These are phyloP conservation scores for Trametes cingulata DNA, from an alignment of 768 basidiomycete species.

Conservation along the genomic window DNA sequence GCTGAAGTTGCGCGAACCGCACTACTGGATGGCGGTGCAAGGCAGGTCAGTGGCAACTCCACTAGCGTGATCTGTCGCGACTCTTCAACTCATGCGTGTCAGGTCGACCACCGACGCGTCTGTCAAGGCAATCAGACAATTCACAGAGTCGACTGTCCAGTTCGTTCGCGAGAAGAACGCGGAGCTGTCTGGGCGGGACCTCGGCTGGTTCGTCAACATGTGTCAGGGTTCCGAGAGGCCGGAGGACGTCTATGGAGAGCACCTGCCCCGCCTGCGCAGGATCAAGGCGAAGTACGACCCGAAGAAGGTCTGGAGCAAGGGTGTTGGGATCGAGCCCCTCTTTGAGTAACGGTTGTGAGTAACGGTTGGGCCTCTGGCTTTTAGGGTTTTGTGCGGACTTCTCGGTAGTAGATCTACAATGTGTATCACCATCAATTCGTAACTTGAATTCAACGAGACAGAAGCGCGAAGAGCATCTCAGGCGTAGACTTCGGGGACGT, in stretches of 20 bases:
- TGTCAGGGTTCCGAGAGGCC: constrained; percentile 28
- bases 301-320: constrained; percentile 32
- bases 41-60: too few relatives aligned
- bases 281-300: constrained; percentile 37
- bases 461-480: too few relatives aligned
- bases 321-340: constrained; percentile 29
- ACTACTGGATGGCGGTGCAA: constrained; percentile 27
- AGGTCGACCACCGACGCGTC: constrained; percentile 22
- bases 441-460: too few relatives aligned
- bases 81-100: not conserved
- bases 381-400: too few relatives aligned
- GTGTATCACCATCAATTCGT: too few relatives aligned
- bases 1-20: constrained; percentile 17
- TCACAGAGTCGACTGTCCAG: not conserved
- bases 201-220: constrained; percentile 26
- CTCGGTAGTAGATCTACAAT: too few relatives aligned
- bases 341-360: not conserved
- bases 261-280: constrained; percentile 28
- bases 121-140: constrained; percentile 5
- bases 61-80: not conserved
- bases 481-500: too few relatives aligned
- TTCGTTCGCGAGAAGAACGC: constrained; percentile 24
- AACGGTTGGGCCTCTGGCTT: too few relatives aligned
- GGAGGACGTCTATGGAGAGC: constrained; percentile 32
- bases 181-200: constrained; percentile 18